Percentiles rank a stretch among this genome's conserved stretches.
These are phyloP conservation scores for Aspergillus kassunensis DNA, from an alignment of 495 filamentous ascomycete genomes.

Conservation along the genomic window DNA sequence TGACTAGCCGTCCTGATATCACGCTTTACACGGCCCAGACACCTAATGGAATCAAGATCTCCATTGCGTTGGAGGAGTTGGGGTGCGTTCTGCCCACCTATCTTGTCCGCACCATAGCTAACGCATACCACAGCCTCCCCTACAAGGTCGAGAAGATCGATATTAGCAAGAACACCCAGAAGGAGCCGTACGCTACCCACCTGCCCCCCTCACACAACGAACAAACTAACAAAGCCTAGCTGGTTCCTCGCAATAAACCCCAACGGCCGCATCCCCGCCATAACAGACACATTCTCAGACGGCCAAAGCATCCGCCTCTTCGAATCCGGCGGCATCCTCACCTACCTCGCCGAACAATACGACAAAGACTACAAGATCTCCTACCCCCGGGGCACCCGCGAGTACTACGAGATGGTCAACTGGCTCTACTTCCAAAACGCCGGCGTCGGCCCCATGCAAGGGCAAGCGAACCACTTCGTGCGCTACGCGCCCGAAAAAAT, in stretches of 20 bases:
- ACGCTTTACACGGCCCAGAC: constrained; percentile 49
- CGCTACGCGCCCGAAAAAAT: constrained; percentile 87
- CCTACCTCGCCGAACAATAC: constrained; percentile 78
- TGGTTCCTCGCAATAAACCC: constrained; percentile 94
- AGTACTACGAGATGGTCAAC: constrained; percentile 73
- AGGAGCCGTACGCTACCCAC: constrained; percentile 57
- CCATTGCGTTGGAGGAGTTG: constrained; percentile 87
- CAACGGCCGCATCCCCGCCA: constrained; percentile 90
- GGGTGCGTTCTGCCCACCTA: constrained; percentile 32
- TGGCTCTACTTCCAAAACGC: constrained; percentile 75
- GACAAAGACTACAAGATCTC: constrained; percentile 81
- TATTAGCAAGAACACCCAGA: constrained; percentile 70
- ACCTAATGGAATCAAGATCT: constrained; percentile 68
- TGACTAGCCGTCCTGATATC: constrained; percentile 38
- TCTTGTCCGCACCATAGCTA: constrained; percentile 1
- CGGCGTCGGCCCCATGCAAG: constrained; percentile 90
- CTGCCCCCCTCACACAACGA: neutral
- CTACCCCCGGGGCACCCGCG: constrained; percentile 68
- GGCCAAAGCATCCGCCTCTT: constrained; percentile 73
- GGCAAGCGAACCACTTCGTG: constrained; percentile 85
- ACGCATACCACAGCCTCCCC: constrained; percentile 34
- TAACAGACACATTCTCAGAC: constrained; percentile 72
- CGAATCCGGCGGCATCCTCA: constrained; percentile 80
- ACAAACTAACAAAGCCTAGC: constrained; percentile 16
- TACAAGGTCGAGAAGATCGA: constrained; percentile 67